Evolutionary conservation across 495 filamentous ascomycete species (phyloP).

Genomic region (Penicillium lividum): DNA sequence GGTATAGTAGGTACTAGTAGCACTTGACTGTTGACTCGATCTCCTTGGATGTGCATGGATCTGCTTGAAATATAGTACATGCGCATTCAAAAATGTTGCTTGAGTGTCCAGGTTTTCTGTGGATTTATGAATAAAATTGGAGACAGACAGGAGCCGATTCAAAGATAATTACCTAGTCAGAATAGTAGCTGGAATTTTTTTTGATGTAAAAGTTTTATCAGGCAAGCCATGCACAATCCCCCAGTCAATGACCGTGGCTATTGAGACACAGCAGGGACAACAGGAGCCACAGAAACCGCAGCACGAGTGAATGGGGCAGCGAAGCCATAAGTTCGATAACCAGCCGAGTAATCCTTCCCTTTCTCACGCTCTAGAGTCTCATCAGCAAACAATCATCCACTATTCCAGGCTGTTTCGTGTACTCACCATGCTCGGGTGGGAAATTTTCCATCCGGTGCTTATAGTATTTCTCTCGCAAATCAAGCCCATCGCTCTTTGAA

Average conservation of each 20-base stretch:
- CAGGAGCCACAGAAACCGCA: neutral
- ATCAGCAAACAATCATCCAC: neutral
- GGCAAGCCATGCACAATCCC: too few species aligned
- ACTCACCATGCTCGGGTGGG: conserved; percentile 40
- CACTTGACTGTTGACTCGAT: too few species aligned
- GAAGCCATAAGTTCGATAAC: conserved; percentile 41
- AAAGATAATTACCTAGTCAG: too few species aligned
- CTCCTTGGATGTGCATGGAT: too few species aligned
- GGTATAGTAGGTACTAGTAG: too few species aligned
- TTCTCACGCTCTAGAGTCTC: conserved; percentile 29
- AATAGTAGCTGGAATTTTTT: too few species aligned
- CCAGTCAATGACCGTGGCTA: neutral
- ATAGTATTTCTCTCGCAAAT: conserved; percentile 42
- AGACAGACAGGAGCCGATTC: too few species aligned
- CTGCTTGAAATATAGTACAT: too few species aligned
- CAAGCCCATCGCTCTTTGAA: conserved; percentile 35
- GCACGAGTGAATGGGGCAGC: conserved; percentile 29
- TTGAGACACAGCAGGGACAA: neutral
- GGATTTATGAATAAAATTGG: too few species aligned
- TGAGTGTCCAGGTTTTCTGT: too few species aligned
- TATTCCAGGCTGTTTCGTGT: neutral
- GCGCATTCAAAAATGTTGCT: too few species aligned
- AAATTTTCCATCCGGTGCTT: conserved; percentile 39
- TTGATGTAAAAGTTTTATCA: too few species aligned
- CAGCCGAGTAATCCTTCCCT: conserved; percentile 39